phyloP scores from a whole-genome alignment of 1,284 basidiomycete species.

The Rhodotorula sp. region DNA sequence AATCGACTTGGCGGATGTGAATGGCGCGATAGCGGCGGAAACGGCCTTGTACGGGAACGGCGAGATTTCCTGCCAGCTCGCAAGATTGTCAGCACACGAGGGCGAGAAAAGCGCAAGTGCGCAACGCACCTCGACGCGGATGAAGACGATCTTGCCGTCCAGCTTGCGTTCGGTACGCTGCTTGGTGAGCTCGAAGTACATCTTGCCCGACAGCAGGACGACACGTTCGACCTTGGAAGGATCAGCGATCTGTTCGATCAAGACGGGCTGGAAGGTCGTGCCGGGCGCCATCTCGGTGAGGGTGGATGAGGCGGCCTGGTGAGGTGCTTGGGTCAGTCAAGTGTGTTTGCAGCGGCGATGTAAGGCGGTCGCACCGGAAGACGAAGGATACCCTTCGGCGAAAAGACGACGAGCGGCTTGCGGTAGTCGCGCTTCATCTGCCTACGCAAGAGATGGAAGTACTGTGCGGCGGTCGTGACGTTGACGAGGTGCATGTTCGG shows the following conservation, averaged over 20 bases:
- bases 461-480: slow-evolving; percentile 82
- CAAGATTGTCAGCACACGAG: neutral
- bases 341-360: too few relatives aligned
- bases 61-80: slow-evolving; percentile 60
- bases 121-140: slow-evolving; percentile 64
- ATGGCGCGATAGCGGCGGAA: slow-evolving; percentile 54
- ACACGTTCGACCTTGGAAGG: slow-evolving; percentile 52
- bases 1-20: slow-evolving; percentile 48
- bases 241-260: slow-evolving; percentile 57
- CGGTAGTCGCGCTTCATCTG: slow-evolving; percentile 80
- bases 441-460: slow-evolving; percentile 80
- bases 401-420: slow-evolving; percentile 77
- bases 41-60: slow-evolving; percentile 74
- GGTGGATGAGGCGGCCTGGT: slow-evolving; percentile 70
- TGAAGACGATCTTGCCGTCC: slow-evolving; percentile 59
- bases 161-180: slow-evolving; percentile 59
- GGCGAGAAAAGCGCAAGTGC: neutral
- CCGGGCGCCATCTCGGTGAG: slow-evolving; percentile 64
- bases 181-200: slow-evolving; percentile 79
- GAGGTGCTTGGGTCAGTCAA: too few relatives aligned
- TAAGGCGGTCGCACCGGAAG: slow-evolving; percentile 63
- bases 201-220: slow-evolving; percentile 65
- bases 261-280: slow-evolving; percentile 67
- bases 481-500: slow-evolving; percentile 76
- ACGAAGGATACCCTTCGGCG: slow-evolving; percentile 75